Percentiles rank a stretch among this genome's conserved stretches.
Conservation (phyloP, 805 yeast species). For the Metschnikowia continentalis region DNA sequence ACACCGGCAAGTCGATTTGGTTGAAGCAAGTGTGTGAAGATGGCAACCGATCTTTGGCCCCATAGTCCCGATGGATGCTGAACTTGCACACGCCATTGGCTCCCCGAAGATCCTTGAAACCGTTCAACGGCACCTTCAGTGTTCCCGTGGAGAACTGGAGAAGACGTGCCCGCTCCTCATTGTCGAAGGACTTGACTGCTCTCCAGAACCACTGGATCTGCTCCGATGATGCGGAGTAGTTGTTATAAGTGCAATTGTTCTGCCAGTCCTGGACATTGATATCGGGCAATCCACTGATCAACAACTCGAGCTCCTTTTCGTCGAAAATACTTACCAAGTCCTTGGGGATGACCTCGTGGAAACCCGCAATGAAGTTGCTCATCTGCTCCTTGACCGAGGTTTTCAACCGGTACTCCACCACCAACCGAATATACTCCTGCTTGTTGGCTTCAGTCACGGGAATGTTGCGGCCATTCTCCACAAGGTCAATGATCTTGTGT, state of each 20-base stretch:
- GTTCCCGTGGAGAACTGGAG: conserved; percentile 97
- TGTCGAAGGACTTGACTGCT: conserved; percentile 90
- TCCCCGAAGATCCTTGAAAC: conserved; percentile 86
- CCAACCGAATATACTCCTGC: conserved; percentile 77
- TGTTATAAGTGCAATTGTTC: conserved; percentile 72
- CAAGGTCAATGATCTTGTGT: conserved; percentile 74
- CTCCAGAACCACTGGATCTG: conserved; percentile 98
- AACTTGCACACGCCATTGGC: conserved; percentile 83
- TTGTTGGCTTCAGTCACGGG: conserved; percentile 89
- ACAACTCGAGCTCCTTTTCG: conserved; percentile 89
- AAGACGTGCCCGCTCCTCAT: conserved; percentile 89
- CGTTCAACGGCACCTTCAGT: conserved; percentile 90
- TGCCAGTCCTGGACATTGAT: conserved; percentile 97
- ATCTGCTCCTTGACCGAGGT: conserved; percentile 83
- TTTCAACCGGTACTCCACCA: conserved; percentile 83
- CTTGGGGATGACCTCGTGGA: conserved; percentile 83
- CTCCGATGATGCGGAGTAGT: conserved; percentile 75
- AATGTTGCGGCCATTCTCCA: conserved; percentile 76
- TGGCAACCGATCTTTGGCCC: conserved; percentile 80
- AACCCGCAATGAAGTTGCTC: conserved; percentile 79
- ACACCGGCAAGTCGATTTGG: conserved; percentile 90
- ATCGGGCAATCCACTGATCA: conserved; percentile 93
- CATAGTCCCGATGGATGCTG: conserved; percentile 85
- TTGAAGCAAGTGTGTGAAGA: conserved; percentile 97
- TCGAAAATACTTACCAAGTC: conserved; percentile 83